A percentile compares a stretch with the other conserved stretches of the same genome.
Conservation (phyloP, 495 filamentous ascomycete species). For the Neurospora sp. region DNA sequence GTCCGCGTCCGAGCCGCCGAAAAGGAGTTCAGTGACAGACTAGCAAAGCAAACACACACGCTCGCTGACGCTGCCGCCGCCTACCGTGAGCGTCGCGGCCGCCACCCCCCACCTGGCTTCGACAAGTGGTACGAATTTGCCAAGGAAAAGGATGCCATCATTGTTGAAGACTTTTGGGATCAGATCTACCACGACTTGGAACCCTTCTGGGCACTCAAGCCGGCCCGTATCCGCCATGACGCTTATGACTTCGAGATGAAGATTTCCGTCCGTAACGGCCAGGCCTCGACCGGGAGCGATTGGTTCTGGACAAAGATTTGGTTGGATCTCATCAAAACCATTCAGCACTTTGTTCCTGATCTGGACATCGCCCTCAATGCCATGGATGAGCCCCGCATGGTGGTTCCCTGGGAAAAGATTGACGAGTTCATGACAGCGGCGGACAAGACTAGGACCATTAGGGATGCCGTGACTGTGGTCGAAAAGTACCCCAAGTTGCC, state of each 20-base stretch:
- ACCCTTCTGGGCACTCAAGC: conserved; percentile 58
- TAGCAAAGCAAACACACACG: conserved; percentile 35
- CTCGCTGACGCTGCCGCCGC: conserved; percentile 48
- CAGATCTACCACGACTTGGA: conserved; percentile 61
- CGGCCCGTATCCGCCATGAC: conserved; percentile 45
- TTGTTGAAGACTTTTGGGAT: conserved; percentile 64
- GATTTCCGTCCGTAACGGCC: conserved; percentile 47
- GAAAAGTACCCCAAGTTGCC: conserved; percentile 24
- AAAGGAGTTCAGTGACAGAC: conserved; percentile 25
- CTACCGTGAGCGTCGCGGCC: conserved; percentile 52
- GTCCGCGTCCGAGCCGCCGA: conserved; percentile 33
- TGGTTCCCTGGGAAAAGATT: conserved; percentile 57
- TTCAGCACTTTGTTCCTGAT: conserved; percentile 54
- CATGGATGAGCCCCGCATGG: conserved; percentile 58
- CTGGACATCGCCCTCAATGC: conserved; percentile 62
- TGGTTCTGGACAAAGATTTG: conserved; percentile 59
- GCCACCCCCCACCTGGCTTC: conserved; percentile 67
- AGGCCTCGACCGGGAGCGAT: conserved; percentile 41
- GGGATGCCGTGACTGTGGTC: conserved; percentile 19
- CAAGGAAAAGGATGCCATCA: conserved; percentile 43
- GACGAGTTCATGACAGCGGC: conserved; percentile 46
- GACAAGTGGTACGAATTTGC: conserved; percentile 61
- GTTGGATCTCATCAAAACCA: conserved; percentile 43
- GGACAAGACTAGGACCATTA: conserved; percentile 34
- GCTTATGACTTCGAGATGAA: conserved; percentile 46